Evolutionary conservation across 345 rosid species (phyloP).

Genomic region (Citrus glauca): DNA sequence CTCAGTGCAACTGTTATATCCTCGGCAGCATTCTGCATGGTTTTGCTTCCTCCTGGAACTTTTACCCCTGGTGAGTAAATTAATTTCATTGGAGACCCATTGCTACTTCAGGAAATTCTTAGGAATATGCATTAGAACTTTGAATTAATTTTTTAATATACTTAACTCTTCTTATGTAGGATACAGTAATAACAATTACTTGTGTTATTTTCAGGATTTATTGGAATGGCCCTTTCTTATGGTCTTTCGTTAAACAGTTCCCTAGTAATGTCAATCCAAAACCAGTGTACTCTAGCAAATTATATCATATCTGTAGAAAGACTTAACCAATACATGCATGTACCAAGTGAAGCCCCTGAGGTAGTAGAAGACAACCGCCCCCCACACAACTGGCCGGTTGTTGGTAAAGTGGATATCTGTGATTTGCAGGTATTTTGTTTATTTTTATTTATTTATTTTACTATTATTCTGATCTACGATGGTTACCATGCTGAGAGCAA

Average conservation of each 20-base stretch:
- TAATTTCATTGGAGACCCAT: not conserved
- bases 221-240: slow-evolving; percentile 97
- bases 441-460: too few relatives aligned
- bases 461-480: not conserved
- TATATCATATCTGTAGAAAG: slow-evolving; percentile 93
- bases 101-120: not conserved
- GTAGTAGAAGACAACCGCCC: slow-evolving; percentile 72
- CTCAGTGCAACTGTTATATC: slow-evolving; percentile 72
- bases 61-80: slow-evolving; percentile 69
- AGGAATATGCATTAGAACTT: not conserved
- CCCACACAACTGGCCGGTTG: slow-evolving; percentile 71
- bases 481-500: not conserved
- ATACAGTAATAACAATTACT: not conserved
- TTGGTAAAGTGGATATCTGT: slow-evolving; percentile 76
- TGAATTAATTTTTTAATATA: not conserved
- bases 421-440: slow-evolving; percentile 52
- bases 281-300: slow-evolving; percentile 82
- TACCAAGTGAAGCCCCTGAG: slow-evolving; percentile 89
- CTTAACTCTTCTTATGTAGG: too few relatives aligned
- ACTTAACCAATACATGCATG: slow-evolving; percentile 83
- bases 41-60: slow-evolving; percentile 87
- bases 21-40: slow-evolving; percentile 89
- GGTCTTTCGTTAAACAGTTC: slow-evolving; percentile 84
- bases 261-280: slow-evolving; percentile 74
- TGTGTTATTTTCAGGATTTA: slow-evolving; percentile 58